Conservation (phyloP, 345 rosid genomes). For the Syzygium oleosum region DNA sequence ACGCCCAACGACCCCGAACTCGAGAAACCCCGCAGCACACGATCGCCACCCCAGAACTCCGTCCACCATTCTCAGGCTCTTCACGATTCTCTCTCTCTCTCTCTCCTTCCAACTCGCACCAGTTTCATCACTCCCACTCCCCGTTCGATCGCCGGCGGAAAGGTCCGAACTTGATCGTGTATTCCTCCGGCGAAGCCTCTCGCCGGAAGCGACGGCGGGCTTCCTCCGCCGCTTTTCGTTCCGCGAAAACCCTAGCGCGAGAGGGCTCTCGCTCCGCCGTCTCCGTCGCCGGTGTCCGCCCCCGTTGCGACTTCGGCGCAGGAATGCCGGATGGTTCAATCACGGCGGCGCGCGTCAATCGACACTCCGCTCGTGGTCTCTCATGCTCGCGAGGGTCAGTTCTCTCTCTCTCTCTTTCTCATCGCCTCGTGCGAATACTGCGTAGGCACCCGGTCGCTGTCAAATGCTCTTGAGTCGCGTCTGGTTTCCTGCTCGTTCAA, state of each 20-base stretch:
- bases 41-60: neutral
- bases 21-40: neutral
- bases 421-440: neutral
- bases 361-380: neutral
- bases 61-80: neutral
- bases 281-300: neutral
- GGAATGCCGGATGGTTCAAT: neutral
- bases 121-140: neutral
- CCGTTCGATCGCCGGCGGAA: neutral
- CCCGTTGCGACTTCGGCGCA: neutral
- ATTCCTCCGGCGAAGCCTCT: neutral
- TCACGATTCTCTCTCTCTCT: neutral
- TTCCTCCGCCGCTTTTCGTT: neutral
- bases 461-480: neutral
- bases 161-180: neutral
- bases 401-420: neutral
- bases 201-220: neutral
- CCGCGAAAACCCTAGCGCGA: constrained; percentile 1
- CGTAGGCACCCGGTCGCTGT: neutral
- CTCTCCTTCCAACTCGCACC: neutral
- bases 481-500: neutral
- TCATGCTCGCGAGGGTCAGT: neutral
- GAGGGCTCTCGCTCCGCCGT: neutral
- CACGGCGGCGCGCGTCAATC: neutral
- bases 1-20: neutral